Base-by-base conservation (phyloP, 192 early-diverging fungal species). In the Umbelopsis vinacea region DNA sequence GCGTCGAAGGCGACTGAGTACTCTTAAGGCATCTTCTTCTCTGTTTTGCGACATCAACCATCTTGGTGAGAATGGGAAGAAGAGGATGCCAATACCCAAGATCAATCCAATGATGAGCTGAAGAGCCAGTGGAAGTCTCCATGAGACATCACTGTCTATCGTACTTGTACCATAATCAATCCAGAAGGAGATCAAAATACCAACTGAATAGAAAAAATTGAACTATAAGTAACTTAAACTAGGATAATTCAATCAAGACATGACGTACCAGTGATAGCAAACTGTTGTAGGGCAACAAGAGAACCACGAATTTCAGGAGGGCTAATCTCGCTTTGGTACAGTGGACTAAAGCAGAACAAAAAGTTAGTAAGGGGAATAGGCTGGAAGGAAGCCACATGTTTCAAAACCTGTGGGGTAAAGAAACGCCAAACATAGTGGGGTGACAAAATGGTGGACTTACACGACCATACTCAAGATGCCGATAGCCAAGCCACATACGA, bases 11-110 rank as follows among this genome's bases (percentile, higher is more conserved):
- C 82, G 76, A n/a, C 84, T 80, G 15, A 93, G 69, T 1, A 90
- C 86, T 9, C 47, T 21, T 14, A 81, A 82, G 0, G 89, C 90
- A 70, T 93, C 85, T 24, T 85, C 81, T 19, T 79, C 71, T 12
- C 81, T 78, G 38, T 81, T 86, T 46, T 86, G 67, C 52, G 76
- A 76, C 71, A 92, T 79, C 17, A 93, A 80, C 92, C 92, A 93
- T 69, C 92, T 89, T 6, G 92, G 92, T 3, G 92, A 93, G 71
- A 82, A 85, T 6, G 93, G 93, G 83, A 95, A 90, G 67, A 93
- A 90, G 11, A 87, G 53, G 78, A 92, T 91, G 46, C 88, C 73
- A 29, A 86, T 5, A 52, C 89, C 78, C 24, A 96, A 79, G 21
- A 92, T 66, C 11, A 87, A 38, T 19, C 86, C 91, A 29, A 91